Evolutionary conservation across 495 filamentous ascomycete genomes (phyloP).

Genomic region (Podospora australis): DNA sequence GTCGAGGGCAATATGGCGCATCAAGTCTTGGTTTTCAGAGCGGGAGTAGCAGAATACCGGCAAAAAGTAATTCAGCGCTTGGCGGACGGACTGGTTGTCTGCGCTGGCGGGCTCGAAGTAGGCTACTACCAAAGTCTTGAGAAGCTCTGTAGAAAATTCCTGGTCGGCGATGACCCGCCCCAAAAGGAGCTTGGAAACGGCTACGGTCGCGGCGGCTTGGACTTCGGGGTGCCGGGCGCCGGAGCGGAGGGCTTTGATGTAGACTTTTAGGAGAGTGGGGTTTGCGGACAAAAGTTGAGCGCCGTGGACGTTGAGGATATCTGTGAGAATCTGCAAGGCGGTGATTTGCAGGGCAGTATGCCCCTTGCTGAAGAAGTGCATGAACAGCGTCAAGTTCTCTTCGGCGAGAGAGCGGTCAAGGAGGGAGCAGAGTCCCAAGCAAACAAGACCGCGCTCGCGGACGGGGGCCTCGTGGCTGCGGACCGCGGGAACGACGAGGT

Average conservation of each 20-base stretch:
- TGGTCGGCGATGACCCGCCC: constrained; percentile 57
- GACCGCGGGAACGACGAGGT: constrained; percentile 90
- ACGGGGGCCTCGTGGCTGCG: constrained; percentile 89
- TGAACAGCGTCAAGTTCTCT: constrained; percentile 88
- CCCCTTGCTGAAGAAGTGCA: constrained; percentile 92
- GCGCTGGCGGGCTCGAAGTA: constrained; percentile 88
- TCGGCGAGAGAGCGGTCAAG: constrained; percentile 87
- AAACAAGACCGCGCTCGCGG: constrained; percentile 80
- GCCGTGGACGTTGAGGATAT: constrained; percentile 85
- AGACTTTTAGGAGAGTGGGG: constrained; percentile 64
- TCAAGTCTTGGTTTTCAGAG: constrained; percentile 68
- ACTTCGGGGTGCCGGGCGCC: constrained; percentile 62
- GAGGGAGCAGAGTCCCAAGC: constrained; percentile 83
- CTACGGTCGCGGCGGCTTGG: constrained; percentile 74
- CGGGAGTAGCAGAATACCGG: constrained; percentile 89
- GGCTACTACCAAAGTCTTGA: constrained; percentile 72
- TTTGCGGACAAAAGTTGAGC: constrained; percentile 58
- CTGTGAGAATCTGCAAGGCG: constrained; percentile 84
- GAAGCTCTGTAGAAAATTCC: constrained; percentile 55
- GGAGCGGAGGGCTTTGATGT: constrained; percentile 66
- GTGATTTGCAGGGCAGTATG: constrained; percentile 84
- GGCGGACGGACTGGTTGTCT: constrained; percentile 78
- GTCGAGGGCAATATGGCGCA: constrained; percentile 63
- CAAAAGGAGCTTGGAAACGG: constrained; percentile 81
- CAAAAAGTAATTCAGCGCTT: constrained; percentile 90